Conservation (phyloP, 1,284 basidiomycete species). For the Trichosporon sp. region DNA sequence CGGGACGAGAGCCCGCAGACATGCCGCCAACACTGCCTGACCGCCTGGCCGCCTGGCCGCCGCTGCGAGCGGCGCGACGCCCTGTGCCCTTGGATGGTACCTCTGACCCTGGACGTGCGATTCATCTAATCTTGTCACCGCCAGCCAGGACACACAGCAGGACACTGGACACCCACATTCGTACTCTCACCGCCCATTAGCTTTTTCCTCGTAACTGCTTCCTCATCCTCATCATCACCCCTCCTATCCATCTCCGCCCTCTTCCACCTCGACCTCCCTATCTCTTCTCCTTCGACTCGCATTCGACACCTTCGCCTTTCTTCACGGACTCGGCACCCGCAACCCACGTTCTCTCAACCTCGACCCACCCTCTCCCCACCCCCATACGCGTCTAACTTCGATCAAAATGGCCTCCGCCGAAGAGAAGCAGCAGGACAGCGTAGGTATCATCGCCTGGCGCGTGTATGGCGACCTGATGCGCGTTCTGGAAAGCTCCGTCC, state of each 20-base stretch:
- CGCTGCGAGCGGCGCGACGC: not conserved
- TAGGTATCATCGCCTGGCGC: not conserved
- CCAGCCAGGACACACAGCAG: not conserved
- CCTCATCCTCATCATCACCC: not conserved
- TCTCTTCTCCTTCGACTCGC: no score
- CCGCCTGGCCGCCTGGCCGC: not conserved
- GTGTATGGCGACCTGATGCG: not conserved
- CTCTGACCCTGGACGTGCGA: not conserved
- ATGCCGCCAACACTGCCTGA: not conserved
- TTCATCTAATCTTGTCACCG: slow-evolving; percentile 2
- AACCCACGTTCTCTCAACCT: not conserved
- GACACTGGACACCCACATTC: slow-evolving; percentile 1
- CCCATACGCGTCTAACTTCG: not conserved
- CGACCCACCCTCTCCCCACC: not conserved
- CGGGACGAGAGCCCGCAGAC: not conserved
- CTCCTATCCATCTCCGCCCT: not conserved
- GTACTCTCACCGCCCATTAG: not conserved
- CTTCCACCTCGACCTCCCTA: not conserved
- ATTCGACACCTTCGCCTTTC: not conserved
- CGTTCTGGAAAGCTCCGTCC: not conserved
- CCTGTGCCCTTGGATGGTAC: not conserved
- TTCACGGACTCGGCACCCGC: not conserved
- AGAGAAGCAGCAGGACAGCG: slow-evolving; percentile 7
- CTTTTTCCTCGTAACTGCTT: not conserved
- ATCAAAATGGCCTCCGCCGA: slow-evolving; percentile 9